These are phyloP conservation scores for Artemisia tridentata DNA, from an alignment of 129 eudicot genomes.

Conservation along the genomic window DNA sequence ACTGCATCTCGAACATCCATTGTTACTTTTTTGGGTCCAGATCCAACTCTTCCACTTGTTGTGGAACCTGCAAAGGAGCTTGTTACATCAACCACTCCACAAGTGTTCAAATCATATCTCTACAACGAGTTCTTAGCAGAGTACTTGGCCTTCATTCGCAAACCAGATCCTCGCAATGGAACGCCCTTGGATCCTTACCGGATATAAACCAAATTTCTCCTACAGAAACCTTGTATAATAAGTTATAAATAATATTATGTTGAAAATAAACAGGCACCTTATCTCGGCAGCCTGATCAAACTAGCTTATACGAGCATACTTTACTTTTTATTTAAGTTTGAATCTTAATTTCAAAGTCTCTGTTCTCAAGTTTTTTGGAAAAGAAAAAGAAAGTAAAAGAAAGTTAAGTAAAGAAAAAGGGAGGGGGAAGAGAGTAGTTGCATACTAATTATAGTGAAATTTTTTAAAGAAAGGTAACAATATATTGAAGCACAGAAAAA, in stretches of 20 bases:
- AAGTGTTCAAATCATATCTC: constrained; percentile 3
- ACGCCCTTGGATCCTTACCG: constrained; percentile 23
- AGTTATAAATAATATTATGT: neutral
- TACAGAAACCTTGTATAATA: neutral
- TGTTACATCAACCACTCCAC: neutral
- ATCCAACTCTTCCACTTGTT: constrained; percentile 16
- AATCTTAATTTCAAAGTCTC: too few relatives aligned
- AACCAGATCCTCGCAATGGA: constrained; percentile 18
- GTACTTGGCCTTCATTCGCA: constrained; percentile 14
- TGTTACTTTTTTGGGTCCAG: constrained; percentile 38
- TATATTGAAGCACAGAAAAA: too few relatives aligned
- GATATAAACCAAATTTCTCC: neutral
- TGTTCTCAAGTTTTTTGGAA: too few relatives aligned
- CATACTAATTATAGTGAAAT: too few relatives aligned
- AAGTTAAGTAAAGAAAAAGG: too few relatives aligned
- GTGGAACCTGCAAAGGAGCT: constrained; percentile 43
- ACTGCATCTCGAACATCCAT: constrained; percentile 38
- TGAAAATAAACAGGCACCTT: neutral
- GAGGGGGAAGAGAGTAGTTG: too few relatives aligned
- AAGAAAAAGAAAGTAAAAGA: too few relatives aligned
- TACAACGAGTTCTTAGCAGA: constrained; percentile 27
- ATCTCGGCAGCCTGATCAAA: neutral
- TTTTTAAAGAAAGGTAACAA: too few relatives aligned
- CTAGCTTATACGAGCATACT: too few relatives aligned
- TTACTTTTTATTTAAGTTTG: too few relatives aligned